phyloP scores from a whole-genome alignment of 1,139 yeast species.

The Geotrichum armillariae region DNA sequence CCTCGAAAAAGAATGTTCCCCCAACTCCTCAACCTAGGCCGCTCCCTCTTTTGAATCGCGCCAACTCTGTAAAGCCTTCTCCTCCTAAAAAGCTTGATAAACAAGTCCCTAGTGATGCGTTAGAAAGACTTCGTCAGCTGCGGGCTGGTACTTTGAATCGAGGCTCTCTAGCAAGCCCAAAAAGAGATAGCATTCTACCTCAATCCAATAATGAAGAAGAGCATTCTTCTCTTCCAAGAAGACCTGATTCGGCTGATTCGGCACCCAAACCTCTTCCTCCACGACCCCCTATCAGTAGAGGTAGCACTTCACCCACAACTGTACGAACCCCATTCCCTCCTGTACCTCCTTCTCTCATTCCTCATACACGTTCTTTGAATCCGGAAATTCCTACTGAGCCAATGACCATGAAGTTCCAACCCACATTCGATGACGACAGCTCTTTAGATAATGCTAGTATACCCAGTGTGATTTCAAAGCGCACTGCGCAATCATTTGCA shows the following conservation, averaged over 20 bases:
- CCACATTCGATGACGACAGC: slow-evolving; percentile 2
- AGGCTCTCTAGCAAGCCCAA: not conserved
- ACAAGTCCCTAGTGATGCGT: slow-evolving; percentile 25
- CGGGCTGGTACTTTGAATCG: slow-evolving; percentile 26
- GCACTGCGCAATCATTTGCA: slow-evolving; percentile 23
- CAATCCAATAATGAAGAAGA: slow-evolving; percentile 1
- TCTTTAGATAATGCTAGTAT: slow-evolving; percentile 12
- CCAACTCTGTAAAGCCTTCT: slow-evolving; percentile 15
- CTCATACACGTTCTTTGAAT: slow-evolving; percentile 14
- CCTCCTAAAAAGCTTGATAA: slow-evolving; percentile 18
- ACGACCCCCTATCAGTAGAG: slow-evolving; percentile 3
- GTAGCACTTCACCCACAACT: slow-evolving; percentile 2
- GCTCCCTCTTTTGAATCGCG: not conserved
- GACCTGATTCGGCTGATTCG: slow-evolving; percentile 9
- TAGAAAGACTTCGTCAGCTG: slow-evolving; percentile 29
- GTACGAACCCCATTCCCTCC: slow-evolving; percentile 14
- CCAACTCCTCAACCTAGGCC: slow-evolving; percentile 4
- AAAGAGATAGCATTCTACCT: not conserved
- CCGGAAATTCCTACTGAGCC: slow-evolving; percentile 17
- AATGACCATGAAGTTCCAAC: slow-evolving; percentile 13
- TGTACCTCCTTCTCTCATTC: slow-evolving; percentile 19
- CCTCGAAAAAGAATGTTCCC: not conserved
- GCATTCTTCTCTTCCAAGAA: slow-evolving; percentile 1
- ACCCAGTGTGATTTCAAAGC: slow-evolving; percentile 16
- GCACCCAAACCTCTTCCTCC: slow-evolving; percentile 12